Base-by-base conservation (phyloP, 805 yeast species). In the Hyphopichia homilentoma region DNA sequence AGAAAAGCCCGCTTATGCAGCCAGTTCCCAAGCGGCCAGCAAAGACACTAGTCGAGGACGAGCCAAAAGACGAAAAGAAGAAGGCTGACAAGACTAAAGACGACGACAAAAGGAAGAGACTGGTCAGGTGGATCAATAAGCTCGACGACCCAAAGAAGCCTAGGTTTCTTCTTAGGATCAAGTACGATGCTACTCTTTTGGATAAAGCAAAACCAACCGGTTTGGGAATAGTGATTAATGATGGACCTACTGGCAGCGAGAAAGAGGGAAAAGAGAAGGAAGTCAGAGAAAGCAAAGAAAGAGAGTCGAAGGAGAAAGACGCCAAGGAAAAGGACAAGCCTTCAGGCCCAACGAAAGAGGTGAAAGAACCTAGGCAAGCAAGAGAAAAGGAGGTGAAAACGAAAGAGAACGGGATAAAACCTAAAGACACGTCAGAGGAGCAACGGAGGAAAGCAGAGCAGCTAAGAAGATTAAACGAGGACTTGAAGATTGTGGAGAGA, bases 41-140 rank as follows among this genome's bases (percentile, higher is more conserved):
- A 9, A 21, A 30, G n/a, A 35, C 37, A 13, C 25, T 23, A 29
- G 25, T 17, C 3, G 33, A 13, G 35, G 29, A 23, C 6, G 16
- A 25, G 18, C 29, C 21, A 16, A 15, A 17, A 25, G 4, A 15
- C 29, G 7, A 17, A 20, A 2, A 20, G 9, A 16, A 25, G 27
- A n/a, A 34, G 31, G 6, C 20, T 16, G 23, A 14, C 33, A 35
- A 27, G 20, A 27, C 28, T 18, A 27, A 33, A 22, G 11, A n/a
- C 16, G 17, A n/a, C 15, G 16, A 13, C 22, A 24, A 27, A 7
- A 17, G 11, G 23, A 21, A 16, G 24, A 15, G 12, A 27, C n/a
- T 19, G n/a, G 45, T 47, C 12, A 48, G 52, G 24, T 55, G 61
- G 59, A 56, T 63, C 19, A 55, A 62, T 34, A 58, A 52, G 32